A percentile compares a stretch with the other conserved stretches of the same genome.
phyloP scores from a whole-genome alignment of 805 yeast species.

The Nakazawaea wyomingensis region DNA sequence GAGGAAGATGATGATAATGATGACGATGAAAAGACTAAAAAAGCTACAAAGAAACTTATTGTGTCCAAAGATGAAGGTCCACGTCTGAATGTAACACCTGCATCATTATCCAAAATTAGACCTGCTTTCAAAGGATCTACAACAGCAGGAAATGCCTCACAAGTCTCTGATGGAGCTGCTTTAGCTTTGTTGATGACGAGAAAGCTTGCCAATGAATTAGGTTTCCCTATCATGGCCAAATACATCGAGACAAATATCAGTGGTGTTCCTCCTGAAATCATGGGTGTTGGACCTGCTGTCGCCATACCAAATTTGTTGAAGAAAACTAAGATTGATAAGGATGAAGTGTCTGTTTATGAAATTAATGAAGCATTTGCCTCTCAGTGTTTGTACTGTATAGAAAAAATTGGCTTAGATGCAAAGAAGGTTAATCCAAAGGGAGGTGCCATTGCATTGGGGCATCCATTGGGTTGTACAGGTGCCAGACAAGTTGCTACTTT shows the following conservation, averaged over 20 bases:
- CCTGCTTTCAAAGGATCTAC: constrained; percentile 92
- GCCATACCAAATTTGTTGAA: constrained; percentile 85
- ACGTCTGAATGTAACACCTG: constrained; percentile 78
- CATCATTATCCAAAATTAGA: constrained; percentile 64
- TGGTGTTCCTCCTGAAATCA: constrained; percentile 95
- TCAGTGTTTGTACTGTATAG: constrained; percentile 77
- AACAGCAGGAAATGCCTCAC: constrained; percentile 96
- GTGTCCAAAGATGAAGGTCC: constrained; percentile 86
- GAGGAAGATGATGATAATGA: constrained; percentile 51
- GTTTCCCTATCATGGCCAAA: constrained; percentile 72
- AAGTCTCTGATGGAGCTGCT: constrained; percentile 94
- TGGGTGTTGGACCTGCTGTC: constrained; percentile 97
- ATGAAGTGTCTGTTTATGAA: constrained; percentile 75
- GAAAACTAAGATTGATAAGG: constrained; percentile 39
- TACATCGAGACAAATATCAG: constrained; percentile 73
- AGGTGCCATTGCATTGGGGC: constrained; percentile 96
- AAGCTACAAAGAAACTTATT: constrained; percentile 26
- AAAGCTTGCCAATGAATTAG: constrained; percentile 71
- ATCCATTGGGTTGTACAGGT: constrained; percentile 82
- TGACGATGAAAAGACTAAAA: constrained; percentile 45
- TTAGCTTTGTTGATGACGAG: constrained; percentile 82
- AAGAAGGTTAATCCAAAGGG: constrained; percentile 85
- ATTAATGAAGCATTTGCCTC: constrained; percentile 97
- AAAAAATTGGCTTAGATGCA: constrained; percentile 57
- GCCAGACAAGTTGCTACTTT: constrained; percentile 91